These are phyloP conservation scores for Tephrocybe rancida DNA, from an alignment of 768 basidiomycete species.

Conservation along the genomic window DNA sequence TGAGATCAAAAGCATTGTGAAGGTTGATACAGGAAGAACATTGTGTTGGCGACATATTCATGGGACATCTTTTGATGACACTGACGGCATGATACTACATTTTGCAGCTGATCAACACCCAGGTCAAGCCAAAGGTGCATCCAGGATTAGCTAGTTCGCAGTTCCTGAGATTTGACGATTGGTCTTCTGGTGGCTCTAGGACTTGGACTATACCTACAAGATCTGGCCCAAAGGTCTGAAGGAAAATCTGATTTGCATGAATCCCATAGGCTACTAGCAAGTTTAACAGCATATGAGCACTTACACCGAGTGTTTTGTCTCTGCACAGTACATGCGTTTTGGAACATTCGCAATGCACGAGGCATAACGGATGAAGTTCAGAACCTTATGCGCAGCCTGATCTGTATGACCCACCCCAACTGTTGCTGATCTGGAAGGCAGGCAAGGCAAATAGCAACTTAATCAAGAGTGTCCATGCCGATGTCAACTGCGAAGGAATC, in stretches of 20 bases:
- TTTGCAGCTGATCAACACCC: constrained; percentile 22
- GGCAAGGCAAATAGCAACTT: no score
- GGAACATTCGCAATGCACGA: no score
- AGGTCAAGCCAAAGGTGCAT: constrained; percentile 25
- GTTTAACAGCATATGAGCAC: no score
- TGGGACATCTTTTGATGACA: constrained; percentile 7
- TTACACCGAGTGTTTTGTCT: no score
- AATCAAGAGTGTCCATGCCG: no score
- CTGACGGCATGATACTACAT: constrained; percentile 19
- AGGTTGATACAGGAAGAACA: constrained; percentile 19
- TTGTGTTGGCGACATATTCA: constrained; percentile 26
- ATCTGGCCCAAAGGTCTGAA: constrained; percentile 3
- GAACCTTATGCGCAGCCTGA: no score
- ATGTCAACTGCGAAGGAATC: no score
- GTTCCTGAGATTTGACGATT: not conserved
- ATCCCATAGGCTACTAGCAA: no score
- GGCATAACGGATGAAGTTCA: no score
- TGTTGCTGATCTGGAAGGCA: no score
- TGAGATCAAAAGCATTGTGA: constrained; percentile 20
- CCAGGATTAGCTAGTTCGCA: not conserved
- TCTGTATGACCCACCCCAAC: no score
- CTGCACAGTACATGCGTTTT: no score
- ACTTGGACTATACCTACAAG: constrained; percentile 23
- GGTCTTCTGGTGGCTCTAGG: constrained; percentile 14
- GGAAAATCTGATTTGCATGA: constrained; percentile 22